Conservation (phyloP, 108 stramenopile species). For the Heterococcus sp. region DNA sequence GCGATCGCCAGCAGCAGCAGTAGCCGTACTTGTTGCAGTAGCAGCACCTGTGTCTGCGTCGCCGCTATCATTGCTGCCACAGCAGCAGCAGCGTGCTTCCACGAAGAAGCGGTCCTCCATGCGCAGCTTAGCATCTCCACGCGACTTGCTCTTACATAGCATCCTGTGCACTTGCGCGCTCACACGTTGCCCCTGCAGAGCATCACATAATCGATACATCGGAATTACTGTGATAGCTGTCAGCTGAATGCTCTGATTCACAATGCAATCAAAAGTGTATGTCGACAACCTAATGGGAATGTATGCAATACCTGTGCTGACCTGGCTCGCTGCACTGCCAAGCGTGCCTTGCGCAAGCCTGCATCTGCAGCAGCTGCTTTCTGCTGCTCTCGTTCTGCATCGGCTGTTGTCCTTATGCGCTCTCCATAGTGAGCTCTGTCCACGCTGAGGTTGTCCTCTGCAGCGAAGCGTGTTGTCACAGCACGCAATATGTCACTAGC, state of each 20-base stretch:
- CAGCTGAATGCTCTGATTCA: neutral
- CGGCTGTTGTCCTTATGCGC: neutral
- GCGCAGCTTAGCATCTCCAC: conserved; percentile 20
- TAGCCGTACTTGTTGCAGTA: neutral
- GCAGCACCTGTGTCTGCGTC: neutral
- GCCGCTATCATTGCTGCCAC: neutral
- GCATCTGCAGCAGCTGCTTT: neutral
- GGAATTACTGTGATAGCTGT: conserved; percentile 6
- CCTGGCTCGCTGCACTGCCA: neutral
- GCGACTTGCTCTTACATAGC: conserved; percentile 29
- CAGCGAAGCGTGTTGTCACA: neutral
- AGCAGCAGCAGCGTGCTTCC: conserved; percentile 35
- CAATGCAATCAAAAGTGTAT: neutral
- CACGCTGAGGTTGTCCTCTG: neutral
- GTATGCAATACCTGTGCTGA: neutral
- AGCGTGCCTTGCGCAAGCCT: neutral
- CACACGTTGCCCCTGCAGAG: conserved; percentile 15
- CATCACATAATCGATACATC: conserved; percentile 1
- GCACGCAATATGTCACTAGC: neutral
- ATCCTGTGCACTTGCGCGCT: conserved; percentile 30
- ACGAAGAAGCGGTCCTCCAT: conserved; percentile 42
- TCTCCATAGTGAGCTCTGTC: neutral
- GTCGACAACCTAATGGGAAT: neutral
- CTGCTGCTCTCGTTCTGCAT: neutral
- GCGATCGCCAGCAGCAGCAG: neutral